A percentile compares a stretch with the other conserved stretches of the same genome.
phyloP scores from a whole-genome alignment of 192 early-diverging fungal species.

The Lobulomyces angularis region DNA sequence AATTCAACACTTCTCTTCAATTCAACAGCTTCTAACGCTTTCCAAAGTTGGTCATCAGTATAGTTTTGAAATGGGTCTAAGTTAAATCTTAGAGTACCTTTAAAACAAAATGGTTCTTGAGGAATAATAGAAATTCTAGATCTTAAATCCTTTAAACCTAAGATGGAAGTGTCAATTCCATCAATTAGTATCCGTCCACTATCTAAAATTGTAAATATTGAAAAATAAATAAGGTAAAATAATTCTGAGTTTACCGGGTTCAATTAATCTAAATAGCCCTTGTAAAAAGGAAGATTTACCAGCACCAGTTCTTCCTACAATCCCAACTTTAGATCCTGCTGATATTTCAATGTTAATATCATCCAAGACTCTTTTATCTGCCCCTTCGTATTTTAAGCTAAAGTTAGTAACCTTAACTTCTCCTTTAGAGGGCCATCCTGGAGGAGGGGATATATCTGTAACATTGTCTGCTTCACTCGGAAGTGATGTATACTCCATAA shows the following conservation, averaged over 20 bases:
- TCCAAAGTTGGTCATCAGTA: conserved; percentile 52
- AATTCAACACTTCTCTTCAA: conserved; percentile 8
- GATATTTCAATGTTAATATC: conserved; percentile 50
- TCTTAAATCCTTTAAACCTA: conserved; percentile 8
- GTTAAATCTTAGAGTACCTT: conserved; percentile 24
- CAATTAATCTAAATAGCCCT: conserved; percentile 49
- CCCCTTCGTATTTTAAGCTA: conserved; percentile 40
- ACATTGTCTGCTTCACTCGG: conserved; percentile 12
- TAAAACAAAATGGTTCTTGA: conserved; percentile 14
- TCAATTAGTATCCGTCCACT: conserved; percentile 20
- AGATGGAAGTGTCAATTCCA: conserved; percentile 14
- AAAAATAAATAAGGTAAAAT: too few relatives aligned
- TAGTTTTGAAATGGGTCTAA: conserved; percentile 50
- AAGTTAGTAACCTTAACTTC: conserved; percentile 45
- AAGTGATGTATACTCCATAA: conserved; percentile 45
- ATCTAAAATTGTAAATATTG: too few relatives aligned
- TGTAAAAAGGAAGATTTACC: conserved; percentile 58
- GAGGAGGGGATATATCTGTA: conserved; percentile 14
- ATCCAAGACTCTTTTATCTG: conserved; percentile 41
- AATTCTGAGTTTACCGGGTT: not conserved
- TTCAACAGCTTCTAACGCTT: conserved; percentile 30
- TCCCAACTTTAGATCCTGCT: conserved; percentile 59
- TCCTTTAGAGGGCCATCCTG: conserved; percentile 49
- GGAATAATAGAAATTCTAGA: conserved; percentile 21
- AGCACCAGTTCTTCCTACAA: conserved; percentile 79